Conservation (phyloP, 441 rosid species). For the Theobroma grandiflorum region DNA sequence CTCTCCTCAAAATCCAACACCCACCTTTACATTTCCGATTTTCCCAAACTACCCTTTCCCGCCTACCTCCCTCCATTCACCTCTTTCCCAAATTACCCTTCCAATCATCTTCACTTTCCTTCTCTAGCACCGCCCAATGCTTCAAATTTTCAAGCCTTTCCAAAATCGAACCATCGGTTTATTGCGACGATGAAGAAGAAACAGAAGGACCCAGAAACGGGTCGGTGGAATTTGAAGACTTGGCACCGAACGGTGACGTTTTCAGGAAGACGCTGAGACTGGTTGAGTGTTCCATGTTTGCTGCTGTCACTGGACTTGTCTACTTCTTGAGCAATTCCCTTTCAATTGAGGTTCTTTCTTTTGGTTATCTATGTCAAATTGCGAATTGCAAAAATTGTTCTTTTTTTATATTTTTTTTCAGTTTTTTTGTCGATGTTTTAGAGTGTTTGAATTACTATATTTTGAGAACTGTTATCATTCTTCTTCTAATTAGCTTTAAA, state of each 20-base stretch:
- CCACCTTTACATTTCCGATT: slow-evolving; percentile 32
- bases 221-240: slow-evolving; percentile 44
- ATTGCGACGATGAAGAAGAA: slow-evolving; percentile 33
- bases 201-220: slow-evolving; percentile 15
- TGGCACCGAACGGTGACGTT: slow-evolving; percentile 58
- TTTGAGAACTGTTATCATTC: neutral
- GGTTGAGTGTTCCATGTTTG: slow-evolving; percentile 93
- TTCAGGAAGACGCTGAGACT: slow-evolving; percentile 77
- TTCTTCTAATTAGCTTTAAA: neutral
- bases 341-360: slow-evolving; percentile 69
- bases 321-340: slow-evolving; percentile 93
- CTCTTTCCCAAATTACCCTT: slow-evolving; percentile 31
- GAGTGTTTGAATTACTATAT: neutral
- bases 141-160: slow-evolving; percentile 45
- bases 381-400: neutral
- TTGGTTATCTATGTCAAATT: neutral
- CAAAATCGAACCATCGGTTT: slow-evolving; percentile 36
- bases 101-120: slow-evolving; percentile 27
- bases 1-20: slow-evolving; percentile 50
- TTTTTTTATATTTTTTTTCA: neutral
- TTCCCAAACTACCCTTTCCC: slow-evolving; percentile 34
- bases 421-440: neutral
- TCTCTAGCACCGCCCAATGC: slow-evolving; percentile 29
- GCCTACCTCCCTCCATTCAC: slow-evolving; percentile 20
- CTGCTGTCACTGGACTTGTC: slow-evolving; percentile 83